Evolutionary conservation across 305 asterid species (phyloP).

Genomic region (Fraxinus baroniana): DNA sequence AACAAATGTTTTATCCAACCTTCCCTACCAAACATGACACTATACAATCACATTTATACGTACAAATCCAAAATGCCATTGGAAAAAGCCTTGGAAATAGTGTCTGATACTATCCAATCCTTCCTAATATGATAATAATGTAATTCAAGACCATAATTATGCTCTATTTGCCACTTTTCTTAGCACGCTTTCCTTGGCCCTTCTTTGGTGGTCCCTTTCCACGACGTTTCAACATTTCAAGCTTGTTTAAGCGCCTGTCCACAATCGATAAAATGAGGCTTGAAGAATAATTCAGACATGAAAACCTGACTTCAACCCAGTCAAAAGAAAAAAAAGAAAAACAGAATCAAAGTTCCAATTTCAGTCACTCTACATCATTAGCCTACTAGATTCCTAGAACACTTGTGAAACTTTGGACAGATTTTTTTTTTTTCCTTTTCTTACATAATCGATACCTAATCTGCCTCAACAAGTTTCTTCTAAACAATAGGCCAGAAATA

Average conservation of each 20-base stretch:
- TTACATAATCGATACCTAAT: neutral
- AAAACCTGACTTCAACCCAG: neutral
- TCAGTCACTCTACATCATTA: neutral
- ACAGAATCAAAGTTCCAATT: neutral
- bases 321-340: neutral
- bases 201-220: slow-evolving; percentile 95
- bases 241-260: slow-evolving; percentile 67
- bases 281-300: neutral
- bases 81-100: neutral
- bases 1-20: neutral
- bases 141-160: neutral
- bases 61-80: neutral
- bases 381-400: neutral
- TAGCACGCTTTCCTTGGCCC: slow-evolving; percentile 78
- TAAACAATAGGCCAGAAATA: neutral
- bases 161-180: slow-evolving; percentile 47
- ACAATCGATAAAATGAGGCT: slow-evolving; percentile 13
- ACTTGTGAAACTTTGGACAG: neutral
- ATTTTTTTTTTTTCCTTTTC: neutral
- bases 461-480: neutral
- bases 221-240: slow-evolving; percentile 91
- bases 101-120: neutral
- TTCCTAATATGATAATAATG: neutral
- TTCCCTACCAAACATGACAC: neutral
- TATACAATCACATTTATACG: neutral